Evolutionary conservation across 805 yeast genomes (phyloP).

Genomic region (Danielia reshetovae): DNA sequence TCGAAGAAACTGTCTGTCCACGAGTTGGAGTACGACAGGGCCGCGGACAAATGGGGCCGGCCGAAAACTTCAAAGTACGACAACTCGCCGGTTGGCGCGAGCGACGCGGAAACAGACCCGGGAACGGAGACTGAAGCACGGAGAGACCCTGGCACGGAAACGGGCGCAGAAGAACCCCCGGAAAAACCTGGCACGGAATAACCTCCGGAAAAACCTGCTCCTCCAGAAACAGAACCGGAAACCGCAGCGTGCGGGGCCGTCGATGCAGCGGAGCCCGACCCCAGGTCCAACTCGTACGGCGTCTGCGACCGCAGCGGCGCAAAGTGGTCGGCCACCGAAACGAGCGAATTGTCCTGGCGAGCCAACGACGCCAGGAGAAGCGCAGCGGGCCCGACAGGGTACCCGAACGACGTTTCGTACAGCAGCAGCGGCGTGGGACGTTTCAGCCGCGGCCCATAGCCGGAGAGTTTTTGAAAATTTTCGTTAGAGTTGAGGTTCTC

Average conservation of each 20-base stretch:
- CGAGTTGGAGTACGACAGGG: not conserved
- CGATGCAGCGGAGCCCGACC: conserved; percentile 5
- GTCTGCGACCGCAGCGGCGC: conserved; percentile 16
- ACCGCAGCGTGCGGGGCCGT: not conserved
- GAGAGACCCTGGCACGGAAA: too few relatives aligned
- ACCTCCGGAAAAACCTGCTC: too few relatives aligned
- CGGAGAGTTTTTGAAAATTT: not conserved
- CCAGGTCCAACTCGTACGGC: conserved; percentile 12
- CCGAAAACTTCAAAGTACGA: conserved; percentile 8
- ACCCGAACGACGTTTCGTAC: conserved; percentile 12
- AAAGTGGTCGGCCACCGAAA: conserved; percentile 29
- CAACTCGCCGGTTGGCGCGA: not conserved
- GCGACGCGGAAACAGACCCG: not conserved
- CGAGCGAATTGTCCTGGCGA: conserved; percentile 26
- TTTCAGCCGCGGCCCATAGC: not conserved
- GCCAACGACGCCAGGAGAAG: conserved; percentile 10
- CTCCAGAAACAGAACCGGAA: conserved; percentile 1
- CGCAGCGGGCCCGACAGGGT: conserved; percentile 9
- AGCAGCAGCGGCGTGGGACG: conserved; percentile 13
- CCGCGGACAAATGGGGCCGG: conserved; percentile 1
- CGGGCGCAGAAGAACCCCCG: too few relatives aligned
- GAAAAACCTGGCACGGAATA: too few relatives aligned
- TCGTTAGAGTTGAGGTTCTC: conserved; percentile 8
- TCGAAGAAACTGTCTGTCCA: conserved; percentile 6
- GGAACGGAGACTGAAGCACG: conserved; percentile 1